Base-by-base conservation (phyloP, 768 basidiomycete species). In the Lentinula lateritia region DNA sequence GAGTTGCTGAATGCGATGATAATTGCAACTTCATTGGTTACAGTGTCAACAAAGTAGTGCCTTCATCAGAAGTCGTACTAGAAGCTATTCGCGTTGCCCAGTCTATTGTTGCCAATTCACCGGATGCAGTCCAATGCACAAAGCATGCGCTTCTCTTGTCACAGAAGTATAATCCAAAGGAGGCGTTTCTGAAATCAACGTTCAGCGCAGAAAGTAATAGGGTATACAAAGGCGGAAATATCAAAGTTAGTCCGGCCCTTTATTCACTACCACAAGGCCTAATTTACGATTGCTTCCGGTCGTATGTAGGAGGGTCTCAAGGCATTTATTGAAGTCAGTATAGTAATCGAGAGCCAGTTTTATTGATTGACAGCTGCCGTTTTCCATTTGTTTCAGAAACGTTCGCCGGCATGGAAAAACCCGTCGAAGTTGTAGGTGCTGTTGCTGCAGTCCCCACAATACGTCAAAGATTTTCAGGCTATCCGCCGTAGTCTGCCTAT, bases 61-160 rank as follows among this genome's bases (percentile, higher is more conserved):
- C 85, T 9, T 70, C 76, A 41, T 66, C 75, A 0, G 67, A 84
- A 46, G 82, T 92, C 2, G 66, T 93, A 10, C 65, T 81, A 6
- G 78, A 84, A 7, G 92, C 92, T 2, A 71, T 93, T 34, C 73
- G 75, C 3, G 71, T 85, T 60, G 92, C 93, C 2, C 73, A 77
- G 57, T 74, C 81, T 58, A 85, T 93, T 63, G 72, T 73, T 15
- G 67, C 69, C 23, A 90, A 89, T 66, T 92, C 90, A 1, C 93
- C 92, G 0, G 93, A 93, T 70, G 79, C 92, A 0, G 86, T 93
- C 1, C 88, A 89, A 65, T 79, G 83, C 50, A 88, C 90, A 2
- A 95, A 93, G 70, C 76, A 79, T n/a, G 88, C 80, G 0, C 74
- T 95, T 8, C 58, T 89, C 15, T 70, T 88, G 2, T 74, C 82